Conservation (phyloP, 345 rosid genomes). For the Aurinia saxatilis region DNA sequence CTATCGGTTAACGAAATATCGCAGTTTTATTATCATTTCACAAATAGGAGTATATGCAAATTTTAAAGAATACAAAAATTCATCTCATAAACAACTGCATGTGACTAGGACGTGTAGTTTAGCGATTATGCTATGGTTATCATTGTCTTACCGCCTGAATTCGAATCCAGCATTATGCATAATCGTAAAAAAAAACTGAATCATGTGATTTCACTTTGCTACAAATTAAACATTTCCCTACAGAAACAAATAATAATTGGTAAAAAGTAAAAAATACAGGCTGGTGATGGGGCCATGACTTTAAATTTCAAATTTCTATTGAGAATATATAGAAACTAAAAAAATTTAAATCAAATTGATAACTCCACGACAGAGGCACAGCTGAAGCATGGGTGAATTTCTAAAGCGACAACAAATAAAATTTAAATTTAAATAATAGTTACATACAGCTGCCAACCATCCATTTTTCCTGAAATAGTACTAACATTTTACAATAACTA, state of each 20-base stretch:
- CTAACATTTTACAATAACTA: neutral
- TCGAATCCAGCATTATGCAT: no score
- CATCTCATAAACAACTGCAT: neutral
- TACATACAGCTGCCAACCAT: constrained; percentile 23
- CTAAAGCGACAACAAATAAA: neutral
- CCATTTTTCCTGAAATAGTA: neutral
- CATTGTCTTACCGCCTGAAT: no score
- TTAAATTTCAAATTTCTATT: neutral
- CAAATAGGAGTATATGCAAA: neutral
- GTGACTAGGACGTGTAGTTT: no score
- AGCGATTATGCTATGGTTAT: no score
- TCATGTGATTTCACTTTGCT: constrained; percentile 12
- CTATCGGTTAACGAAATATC: no score
- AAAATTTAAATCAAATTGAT: neutral
- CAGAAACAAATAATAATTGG: neutral
- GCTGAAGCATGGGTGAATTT: constrained; percentile 25
- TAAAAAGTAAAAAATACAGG: constrained; percentile 21
- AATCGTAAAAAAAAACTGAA: no score
- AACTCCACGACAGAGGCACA: constrained; percentile 22
- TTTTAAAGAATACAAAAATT: neutral
- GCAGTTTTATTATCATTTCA: neutral
- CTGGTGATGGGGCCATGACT: constrained; percentile 27
- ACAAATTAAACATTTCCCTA: constrained; percentile 1
- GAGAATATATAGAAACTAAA: neutral
- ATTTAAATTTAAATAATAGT: neutral